Conservation (phyloP, 2,329 filamentous ascomycete genomes). For the Penicillium sclerotigenum region DNA sequence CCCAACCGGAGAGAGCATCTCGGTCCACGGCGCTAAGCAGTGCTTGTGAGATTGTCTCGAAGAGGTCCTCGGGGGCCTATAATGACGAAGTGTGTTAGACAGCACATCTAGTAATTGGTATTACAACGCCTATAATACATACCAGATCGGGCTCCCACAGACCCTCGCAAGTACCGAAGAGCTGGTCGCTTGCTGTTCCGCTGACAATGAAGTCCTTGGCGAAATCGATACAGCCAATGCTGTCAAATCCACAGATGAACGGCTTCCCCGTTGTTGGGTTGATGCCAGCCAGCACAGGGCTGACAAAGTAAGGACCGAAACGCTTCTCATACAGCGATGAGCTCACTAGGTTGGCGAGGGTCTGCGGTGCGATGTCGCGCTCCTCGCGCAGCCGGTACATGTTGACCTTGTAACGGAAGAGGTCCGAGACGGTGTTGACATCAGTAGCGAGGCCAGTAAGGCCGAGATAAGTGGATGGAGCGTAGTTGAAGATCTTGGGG, state of each 20-base stretch:
- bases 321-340: slow-evolving; percentile 89
- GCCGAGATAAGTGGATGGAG: slow-evolving; percentile 83
- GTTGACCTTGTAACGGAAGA: slow-evolving; percentile 99
- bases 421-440: slow-evolving; percentile 87
- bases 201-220: slow-evolving; percentile 99
- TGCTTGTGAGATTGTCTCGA: slow-evolving; percentile 96
- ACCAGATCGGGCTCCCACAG: slow-evolving; percentile 98
- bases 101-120: background rate
- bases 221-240: slow-evolving; percentile 98
- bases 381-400: slow-evolving; percentile 99
- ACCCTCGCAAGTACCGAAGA: slow-evolving; percentile 98
- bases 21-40: slow-evolving; percentile 93
- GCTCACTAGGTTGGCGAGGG: slow-evolving; percentile 93
- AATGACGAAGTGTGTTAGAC: slow-evolving; percentile 2
- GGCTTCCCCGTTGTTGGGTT: slow-evolving; percentile 91
- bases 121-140: slow-evolving; percentile 36
- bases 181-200: slow-evolving; percentile 92
- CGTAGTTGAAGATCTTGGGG: slow-evolving; percentile 98
- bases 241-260: slow-evolving; percentile 98
- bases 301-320: slow-evolving; percentile 96
- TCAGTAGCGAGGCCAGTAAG: slow-evolving; percentile 96
- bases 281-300: slow-evolving; percentile 88
- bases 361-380: slow-evolving; percentile 89
- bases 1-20: slow-evolving; percentile 96
- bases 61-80: slow-evolving; percentile 86